Conservation (phyloP, 1,284 basidiomycete species). For the Bothia castanella region DNA sequence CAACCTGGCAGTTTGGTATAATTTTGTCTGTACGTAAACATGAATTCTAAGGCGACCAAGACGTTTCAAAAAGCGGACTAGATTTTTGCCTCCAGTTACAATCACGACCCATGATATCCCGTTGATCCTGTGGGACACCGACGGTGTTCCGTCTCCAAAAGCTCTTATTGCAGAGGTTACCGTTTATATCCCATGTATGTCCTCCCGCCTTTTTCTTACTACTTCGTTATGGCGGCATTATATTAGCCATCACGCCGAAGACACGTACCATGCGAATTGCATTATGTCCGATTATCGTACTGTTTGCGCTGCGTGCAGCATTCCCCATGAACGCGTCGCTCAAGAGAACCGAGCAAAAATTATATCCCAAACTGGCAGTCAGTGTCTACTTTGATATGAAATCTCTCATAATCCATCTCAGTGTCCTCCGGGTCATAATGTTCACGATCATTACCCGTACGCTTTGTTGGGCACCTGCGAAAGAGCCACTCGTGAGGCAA, state of each 20-base stretch:
- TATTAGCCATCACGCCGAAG: conserved; percentile 43
- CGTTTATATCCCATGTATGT: too few species aligned
- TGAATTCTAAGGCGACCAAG: too few species aligned
- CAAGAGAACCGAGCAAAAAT: conserved; percentile 33
- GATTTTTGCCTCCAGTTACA: too few species aligned
- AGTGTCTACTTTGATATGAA: not conserved
- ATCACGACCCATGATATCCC: too few species aligned
- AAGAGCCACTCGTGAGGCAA: conserved; percentile 8
- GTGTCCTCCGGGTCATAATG: conserved; percentile 26
- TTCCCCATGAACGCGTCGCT: conserved; percentile 41
- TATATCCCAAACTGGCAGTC: conserved; percentile 8
- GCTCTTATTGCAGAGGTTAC: too few species aligned
- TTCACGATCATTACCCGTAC: not conserved
- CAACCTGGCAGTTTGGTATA: too few species aligned
- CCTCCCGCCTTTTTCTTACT: conserved; percentile 40
- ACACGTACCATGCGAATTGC: conserved; percentile 42
- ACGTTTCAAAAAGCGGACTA: too few species aligned
- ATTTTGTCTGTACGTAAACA: too few species aligned
- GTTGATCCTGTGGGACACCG: too few species aligned
- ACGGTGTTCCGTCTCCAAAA: too few species aligned
- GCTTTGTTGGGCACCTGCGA: conserved; percentile 18
- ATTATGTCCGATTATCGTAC: conserved; percentile 43
- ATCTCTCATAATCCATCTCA: not conserved
- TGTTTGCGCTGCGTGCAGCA: conserved; percentile 39
- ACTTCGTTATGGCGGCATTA: conserved; percentile 46